These are phyloP conservation scores for Tilletia horrida DNA, from an alignment of 1,284 basidiomycete genomes.

Conservation along the genomic window DNA sequence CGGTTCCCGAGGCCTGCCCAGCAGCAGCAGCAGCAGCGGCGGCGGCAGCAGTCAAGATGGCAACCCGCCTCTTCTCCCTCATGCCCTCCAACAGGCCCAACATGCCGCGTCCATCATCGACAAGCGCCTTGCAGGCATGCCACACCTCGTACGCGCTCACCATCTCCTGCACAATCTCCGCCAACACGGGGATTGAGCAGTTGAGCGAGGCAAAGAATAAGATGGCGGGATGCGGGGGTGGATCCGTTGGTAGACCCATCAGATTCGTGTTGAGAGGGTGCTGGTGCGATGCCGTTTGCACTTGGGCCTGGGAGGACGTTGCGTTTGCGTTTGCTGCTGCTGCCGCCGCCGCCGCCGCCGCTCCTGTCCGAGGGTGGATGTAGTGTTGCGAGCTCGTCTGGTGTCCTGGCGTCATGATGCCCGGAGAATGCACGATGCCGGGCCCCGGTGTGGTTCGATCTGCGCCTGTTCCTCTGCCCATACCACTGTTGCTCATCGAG, in stretches of 20 bases:
- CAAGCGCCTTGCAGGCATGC: conserved; percentile 58
- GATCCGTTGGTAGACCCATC: conserved; percentile 37
- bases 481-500: no score
- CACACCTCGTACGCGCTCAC: conserved; percentile 81
- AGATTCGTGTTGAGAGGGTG: background rate
- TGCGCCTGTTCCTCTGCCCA: no score
- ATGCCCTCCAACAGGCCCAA: background rate
- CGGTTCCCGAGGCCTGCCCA: no score
- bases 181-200: conserved; percentile 74
- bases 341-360: no score
- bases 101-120: conserved; percentile 3
- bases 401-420: background rate
- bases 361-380: no score
- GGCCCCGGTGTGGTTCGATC: background rate
- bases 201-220: conserved; percentile 77
- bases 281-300: background rate
- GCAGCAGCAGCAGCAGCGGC: no score
- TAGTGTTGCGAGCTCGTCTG: no score
- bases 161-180: conserved; percentile 87
- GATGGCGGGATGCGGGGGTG: conserved; percentile 62
- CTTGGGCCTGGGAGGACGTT: background rate
- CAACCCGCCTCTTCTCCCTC: background rate
- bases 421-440: background rate
- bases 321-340: background rate
- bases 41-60: background rate